Percentiles rank a stretch among this genome's conserved stretches.
phyloP scores from a whole-genome alignment of 2,329 filamentous ascomycete species.

The Plenodomus biglobosus region DNA sequence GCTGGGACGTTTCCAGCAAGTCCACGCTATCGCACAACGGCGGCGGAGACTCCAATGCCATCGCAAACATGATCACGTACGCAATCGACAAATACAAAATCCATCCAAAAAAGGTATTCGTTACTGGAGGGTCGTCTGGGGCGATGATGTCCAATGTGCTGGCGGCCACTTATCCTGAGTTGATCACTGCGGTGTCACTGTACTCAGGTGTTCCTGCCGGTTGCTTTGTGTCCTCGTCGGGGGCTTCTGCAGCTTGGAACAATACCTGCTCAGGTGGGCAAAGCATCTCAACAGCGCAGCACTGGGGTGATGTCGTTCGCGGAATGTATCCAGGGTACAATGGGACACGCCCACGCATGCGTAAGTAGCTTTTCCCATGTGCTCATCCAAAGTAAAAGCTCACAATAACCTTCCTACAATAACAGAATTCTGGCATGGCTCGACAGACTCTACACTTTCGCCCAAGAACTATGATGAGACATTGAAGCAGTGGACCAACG shows the following conservation, averaged over 20 bases:
- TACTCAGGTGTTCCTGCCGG: slow-evolving; percentile 59
- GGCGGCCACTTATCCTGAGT: slow-evolving; percentile 55
- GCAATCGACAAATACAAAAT: slow-evolving; percentile 56
- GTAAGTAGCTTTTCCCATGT: slow-evolving; percentile 1
- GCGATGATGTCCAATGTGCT: slow-evolving; percentile 50
- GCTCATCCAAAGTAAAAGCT: not conserved
- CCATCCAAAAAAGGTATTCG: slow-evolving; percentile 56
- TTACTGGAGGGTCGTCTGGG: slow-evolving; percentile 57
- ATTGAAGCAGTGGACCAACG: slow-evolving; percentile 40
- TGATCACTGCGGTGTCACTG: slow-evolving; percentile 55
- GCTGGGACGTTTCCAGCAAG: slow-evolving; percentile 62
- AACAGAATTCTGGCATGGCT: slow-evolving; percentile 59
- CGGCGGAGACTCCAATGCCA: slow-evolving; percentile 58
- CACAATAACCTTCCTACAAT: not conserved
- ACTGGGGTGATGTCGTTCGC: slow-evolving; percentile 54
- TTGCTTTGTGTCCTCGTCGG: slow-evolving; percentile 53
- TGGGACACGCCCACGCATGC: slow-evolving; percentile 56
- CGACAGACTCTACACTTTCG: slow-evolving; percentile 53
- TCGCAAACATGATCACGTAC: slow-evolving; percentile 63
- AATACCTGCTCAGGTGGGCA: slow-evolving; percentile 54
- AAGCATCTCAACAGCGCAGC: slow-evolving; percentile 48
- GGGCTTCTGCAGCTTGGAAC: slow-evolving; percentile 54
- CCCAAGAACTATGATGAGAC: slow-evolving; percentile 61
- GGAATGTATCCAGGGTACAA: slow-evolving; percentile 56
- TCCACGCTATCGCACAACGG: slow-evolving; percentile 58